Conservation (phyloP, 2,329 filamentous ascomycete genomes). For the Geosmithia flava region DNA sequence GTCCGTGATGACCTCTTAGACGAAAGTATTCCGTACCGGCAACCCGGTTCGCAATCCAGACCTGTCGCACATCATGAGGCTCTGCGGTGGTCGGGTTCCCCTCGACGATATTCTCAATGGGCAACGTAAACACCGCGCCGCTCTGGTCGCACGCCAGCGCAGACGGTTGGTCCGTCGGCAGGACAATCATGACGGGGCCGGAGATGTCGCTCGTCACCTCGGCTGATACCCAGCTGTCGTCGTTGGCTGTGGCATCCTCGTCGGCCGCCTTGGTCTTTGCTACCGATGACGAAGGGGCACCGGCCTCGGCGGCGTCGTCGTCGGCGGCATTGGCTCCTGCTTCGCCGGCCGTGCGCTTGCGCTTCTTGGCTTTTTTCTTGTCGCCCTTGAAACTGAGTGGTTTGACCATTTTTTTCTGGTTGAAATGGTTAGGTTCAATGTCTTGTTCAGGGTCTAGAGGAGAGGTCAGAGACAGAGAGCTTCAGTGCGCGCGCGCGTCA, state of each 20-base stretch:
- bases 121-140: conserved; percentile 73
- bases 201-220: conserved; percentile 61
- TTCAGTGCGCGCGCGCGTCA: too few relatives aligned
- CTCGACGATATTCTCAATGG: conserved; percentile 81
- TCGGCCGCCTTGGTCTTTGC: conserved; percentile 6
- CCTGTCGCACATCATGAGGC: conserved; percentile 89
- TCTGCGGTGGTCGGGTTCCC: conserved; percentile 73
- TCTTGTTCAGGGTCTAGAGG: too few relatives aligned
- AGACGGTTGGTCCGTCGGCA: conserved; percentile 61
- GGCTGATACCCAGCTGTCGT: conserved; percentile 87
- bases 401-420: conserved; percentile 56
- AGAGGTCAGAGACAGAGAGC: too few relatives aligned
- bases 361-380: conserved; percentile 84
- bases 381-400: conserved; percentile 93
- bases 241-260: conserved; percentile 35
- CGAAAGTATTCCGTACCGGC: conserved; percentile 70
- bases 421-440: too few relatives aligned
- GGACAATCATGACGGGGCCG: conserved; percentile 71
- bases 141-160: conserved; percentile 77
- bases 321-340: too few relatives aligned
- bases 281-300: background rate
- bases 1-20: conserved; percentile 84
- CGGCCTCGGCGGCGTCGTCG: conserved; percentile 4
- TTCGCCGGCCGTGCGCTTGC: conserved; percentile 50
- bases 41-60: conserved; percentile 82